Conservation (phyloP, 495 filamentous ascomycete species). For the Neurospora sp. region DNA sequence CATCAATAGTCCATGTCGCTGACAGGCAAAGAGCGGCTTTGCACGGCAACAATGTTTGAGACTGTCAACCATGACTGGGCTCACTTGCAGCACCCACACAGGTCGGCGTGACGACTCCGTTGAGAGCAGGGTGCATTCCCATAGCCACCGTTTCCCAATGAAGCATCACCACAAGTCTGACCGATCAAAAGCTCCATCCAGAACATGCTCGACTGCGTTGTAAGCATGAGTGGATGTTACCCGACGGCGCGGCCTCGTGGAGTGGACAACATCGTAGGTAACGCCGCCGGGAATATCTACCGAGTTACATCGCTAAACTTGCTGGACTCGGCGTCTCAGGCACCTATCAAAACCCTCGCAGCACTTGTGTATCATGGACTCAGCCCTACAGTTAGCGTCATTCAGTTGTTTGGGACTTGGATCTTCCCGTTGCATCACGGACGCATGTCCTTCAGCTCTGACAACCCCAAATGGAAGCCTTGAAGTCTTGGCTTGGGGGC, state of each 20-base stretch:
- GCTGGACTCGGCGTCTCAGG: not conserved
- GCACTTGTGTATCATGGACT: not conserved
- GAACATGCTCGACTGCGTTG: not conserved
- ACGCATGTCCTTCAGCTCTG: not conserved
- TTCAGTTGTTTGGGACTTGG: not conserved
- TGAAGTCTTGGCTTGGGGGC: not conserved
- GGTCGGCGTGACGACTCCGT: not conserved
- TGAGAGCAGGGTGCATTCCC: not conserved
- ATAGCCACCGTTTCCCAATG: not conserved
- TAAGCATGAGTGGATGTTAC: not conserved
- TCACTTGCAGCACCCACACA: not conserved
- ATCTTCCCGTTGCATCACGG: not conserved
- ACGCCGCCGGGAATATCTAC: not conserved
- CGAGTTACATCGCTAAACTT: not conserved
- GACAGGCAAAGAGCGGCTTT: not conserved
- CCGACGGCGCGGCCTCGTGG: not conserved
- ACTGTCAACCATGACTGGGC: not conserved
- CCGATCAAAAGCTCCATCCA: not conserved
- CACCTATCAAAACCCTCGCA: not conserved
- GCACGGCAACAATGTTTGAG: not conserved
- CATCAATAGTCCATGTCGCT: not conserved
- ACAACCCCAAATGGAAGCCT: slow-evolving; percentile 1
- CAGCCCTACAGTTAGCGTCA: not conserved
- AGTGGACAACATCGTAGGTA: not conserved
- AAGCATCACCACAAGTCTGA: not conserved